Percentiles rank a stretch among this genome's conserved stretches.
phyloP scores from a whole-genome alignment of 129 eudicot genomes.

The Escallonia herrerae region DNA sequence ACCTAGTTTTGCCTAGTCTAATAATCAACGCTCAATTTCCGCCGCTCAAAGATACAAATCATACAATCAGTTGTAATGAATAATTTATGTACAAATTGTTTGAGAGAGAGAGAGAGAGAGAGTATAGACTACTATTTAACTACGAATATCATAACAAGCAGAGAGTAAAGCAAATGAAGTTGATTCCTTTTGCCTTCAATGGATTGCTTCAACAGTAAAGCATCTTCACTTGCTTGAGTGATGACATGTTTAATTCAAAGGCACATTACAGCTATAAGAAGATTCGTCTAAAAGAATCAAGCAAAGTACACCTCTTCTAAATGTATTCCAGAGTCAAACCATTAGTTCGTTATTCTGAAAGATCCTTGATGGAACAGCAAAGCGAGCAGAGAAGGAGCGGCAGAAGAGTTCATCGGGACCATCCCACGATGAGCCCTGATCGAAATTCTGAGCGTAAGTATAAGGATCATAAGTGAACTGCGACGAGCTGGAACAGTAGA shows the following conservation, averaged over 20 bases:
- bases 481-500: slow-evolving; percentile 28
- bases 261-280: no score
- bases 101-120: no score
- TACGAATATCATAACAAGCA: no score
- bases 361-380: slow-evolving; percentile 53
- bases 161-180: neutral
- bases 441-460: slow-evolving; percentile 70
- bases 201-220: neutral
- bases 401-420: slow-evolving; percentile 42
- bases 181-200: slow-evolving; percentile 16
- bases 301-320: neutral
- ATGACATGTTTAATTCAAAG: no score
- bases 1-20: no score
- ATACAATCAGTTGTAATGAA: no score
- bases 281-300: neutral
- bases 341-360: slow-evolving; percentile 18
- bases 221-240: neutral
- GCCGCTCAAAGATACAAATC: no score
- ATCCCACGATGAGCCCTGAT: slow-evolving; percentile 38
- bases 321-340: neutral
- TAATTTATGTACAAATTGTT: no score
- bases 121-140: no score
- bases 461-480: slow-evolving; percentile 50
- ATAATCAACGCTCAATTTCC: no score
- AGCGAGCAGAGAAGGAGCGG: slow-evolving; percentile 72